A percentile compares a stretch with the other conserved stretches of the same genome.
phyloP scores from a whole-genome alignment of 2,329 filamentous ascomycete species.

The Aspergillus brunneoviolaceus region DNA sequence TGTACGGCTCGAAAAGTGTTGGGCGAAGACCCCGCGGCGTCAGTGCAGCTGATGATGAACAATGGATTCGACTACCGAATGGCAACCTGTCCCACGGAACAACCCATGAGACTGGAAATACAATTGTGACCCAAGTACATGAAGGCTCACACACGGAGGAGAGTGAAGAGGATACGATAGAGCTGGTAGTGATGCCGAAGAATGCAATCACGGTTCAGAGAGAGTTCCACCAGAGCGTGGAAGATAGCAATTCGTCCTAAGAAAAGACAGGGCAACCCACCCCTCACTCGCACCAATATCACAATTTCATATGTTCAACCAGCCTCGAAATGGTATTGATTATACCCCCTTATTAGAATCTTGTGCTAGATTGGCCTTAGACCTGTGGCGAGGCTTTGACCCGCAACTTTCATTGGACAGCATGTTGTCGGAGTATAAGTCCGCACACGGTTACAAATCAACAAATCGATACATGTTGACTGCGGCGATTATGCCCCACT shows the following conservation, averaged over 20 bases:
- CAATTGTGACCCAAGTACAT: neutral
- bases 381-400: no score
- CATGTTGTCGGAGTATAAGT: no score
- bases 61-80: slow-evolving; percentile 8
- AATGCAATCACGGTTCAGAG: slow-evolving; percentile 4
- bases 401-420: no score
- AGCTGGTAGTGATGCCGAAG: neutral
- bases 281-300: no score
- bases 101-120: neutral
- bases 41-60: neutral
- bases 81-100: neutral
- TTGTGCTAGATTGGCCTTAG: no score
- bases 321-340: no score
- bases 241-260: neutral
- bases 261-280: no score
- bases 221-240: slow-evolving; percentile 2
- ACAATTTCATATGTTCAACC: no score
- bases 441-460: no score
- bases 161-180: neutral
- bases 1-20: neutral
- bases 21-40: neutral
- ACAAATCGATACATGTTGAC: no score
- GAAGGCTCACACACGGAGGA: neutral
- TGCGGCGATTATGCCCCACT: neutral
- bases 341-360: no score